These are phyloP conservation scores for Deakozyma indianensis DNA, from an alignment of 805 yeast species.

Conservation along the genomic window DNA sequence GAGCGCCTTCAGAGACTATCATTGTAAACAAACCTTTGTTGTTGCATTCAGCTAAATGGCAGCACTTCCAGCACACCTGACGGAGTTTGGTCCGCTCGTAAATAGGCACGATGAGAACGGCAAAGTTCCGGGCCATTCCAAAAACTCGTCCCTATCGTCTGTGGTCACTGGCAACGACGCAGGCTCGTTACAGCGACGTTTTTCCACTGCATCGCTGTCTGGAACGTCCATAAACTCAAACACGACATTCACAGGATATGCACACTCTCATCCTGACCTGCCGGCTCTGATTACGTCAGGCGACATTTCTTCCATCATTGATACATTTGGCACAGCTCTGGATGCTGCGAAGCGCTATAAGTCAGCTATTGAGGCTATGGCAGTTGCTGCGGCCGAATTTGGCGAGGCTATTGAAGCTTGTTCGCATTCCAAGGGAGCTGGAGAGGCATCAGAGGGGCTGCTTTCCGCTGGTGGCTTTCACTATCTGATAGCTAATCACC, in stretches of 20 bases:
- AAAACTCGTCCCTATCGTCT: neutral
- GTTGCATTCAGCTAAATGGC: too few relatives aligned
- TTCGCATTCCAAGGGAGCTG: slow-evolving; percentile 50
- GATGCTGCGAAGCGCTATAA: slow-evolving; percentile 33
- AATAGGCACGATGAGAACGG: slow-evolving; percentile 7
- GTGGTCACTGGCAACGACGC: neutral
- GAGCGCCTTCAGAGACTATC: too few relatives aligned
- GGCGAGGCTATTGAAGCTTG: slow-evolving; percentile 56
- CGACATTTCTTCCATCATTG: slow-evolving; percentile 40
- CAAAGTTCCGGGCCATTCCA: slow-evolving; percentile 5
- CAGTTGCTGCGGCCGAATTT: slow-evolving; percentile 54
- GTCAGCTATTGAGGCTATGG: slow-evolving; percentile 30
- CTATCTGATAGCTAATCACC: slow-evolving; percentile 62
- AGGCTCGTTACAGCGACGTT: slow-evolving; percentile 4
- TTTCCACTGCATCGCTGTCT: slow-evolving; percentile 6
- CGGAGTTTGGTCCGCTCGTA: slow-evolving; percentile 5
- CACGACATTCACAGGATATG: slow-evolving; percentile 13
- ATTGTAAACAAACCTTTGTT: too few relatives aligned
- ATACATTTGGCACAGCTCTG: slow-evolving; percentile 33
- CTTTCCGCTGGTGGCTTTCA: slow-evolving; percentile 66
- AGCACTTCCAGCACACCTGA: neutral
- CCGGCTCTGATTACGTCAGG: slow-evolving; percentile 45
- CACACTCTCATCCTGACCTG: slow-evolving; percentile 29
- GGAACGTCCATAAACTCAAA: slow-evolving; percentile 6
- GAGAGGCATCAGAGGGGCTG: slow-evolving; percentile 45